Evolutionary conservation across 2,329 filamentous ascomycete genomes (phyloP), one percentile per base, ranked within the genome.

Genomic region (Clarireedia paspali): DNA sequence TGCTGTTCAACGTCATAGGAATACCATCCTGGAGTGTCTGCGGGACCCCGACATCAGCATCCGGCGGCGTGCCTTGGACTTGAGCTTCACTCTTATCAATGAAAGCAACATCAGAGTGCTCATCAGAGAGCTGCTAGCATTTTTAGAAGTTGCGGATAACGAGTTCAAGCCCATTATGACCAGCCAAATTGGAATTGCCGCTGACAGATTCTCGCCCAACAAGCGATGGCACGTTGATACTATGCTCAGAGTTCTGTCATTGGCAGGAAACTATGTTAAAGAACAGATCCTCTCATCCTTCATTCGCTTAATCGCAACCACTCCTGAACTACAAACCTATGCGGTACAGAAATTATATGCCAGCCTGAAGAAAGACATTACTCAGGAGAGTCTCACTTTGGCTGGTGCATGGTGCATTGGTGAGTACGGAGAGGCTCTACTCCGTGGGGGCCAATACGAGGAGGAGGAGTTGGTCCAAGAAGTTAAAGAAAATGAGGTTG

Each of bases 81-180:
- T 99, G 56, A 97, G 94, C 72, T 99, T 99, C 69, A 99, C 95
- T 4, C 77, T 99, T 52, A 96, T 99, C 73, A 97, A 99, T 70
- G 94, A 97, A 70, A 84, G 86, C 72, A 99, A 99, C 66, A 91
- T 99, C 38, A 85, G 94, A 40, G 89, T 97, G 4, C 79, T 99
- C 40, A 94, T 99, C 58, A 79, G 95, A 60, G 95, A 99, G 70
- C 77, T 99, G 42, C 78, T 99, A 45, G 91, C 94, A 6, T 99
- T 99, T 78, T 74, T 99, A 57, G 94, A 99, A 71, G 91, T 96
- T 51, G 92, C 95, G 54, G 94, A 99, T 67, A 96, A 95, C 62
- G 94, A 99, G 71, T 99, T 99, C 76, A 99, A 99, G 75, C 89
- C 94, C 6, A 89, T 90, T 53, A 96, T 99, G 91, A 99, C 94